A percentile compares a stretch with the other conserved stretches of the same genome.
phyloP scores from a whole-genome alignment of 306 rosid species.

The Lagenaria siceraria region DNA sequence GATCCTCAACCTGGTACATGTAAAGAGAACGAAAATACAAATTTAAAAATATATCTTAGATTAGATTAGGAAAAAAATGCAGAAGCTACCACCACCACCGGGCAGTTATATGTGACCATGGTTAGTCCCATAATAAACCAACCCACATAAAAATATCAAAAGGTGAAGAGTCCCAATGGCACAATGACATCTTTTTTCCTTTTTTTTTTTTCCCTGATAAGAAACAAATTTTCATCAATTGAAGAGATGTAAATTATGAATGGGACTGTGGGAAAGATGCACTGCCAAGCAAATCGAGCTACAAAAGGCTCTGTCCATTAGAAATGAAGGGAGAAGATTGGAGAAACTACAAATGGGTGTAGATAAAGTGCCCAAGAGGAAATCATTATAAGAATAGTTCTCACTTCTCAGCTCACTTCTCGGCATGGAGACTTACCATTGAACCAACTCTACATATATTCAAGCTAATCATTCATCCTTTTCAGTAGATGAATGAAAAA shows the following conservation, averaged over 20 bases:
- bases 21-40: not conserved
- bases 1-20: slow-evolving; percentile 38
- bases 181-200: not conserved
- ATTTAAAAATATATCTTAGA: not conserved
- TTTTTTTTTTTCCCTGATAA: too few species aligned
- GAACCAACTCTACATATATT: not conserved
- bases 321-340: not conserved
- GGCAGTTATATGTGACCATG: not conserved
- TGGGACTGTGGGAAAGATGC: not conserved
- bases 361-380: not conserved
- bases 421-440: not conserved
- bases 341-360: not conserved
- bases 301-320: not conserved
- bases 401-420: not conserved
- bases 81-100: not conserved
- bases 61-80: not conserved
- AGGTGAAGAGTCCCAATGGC: not conserved
- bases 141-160: not conserved
- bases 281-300: not conserved
- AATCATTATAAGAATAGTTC: not conserved
- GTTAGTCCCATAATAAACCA: not conserved
- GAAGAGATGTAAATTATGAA: not conserved
- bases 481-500: not conserved
- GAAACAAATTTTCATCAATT: not conserved
- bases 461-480: not conserved